These are phyloP conservation scores for Nyssa sinensis DNA, from an alignment of 148 eudicot species.

Conservation along the genomic window DNA sequence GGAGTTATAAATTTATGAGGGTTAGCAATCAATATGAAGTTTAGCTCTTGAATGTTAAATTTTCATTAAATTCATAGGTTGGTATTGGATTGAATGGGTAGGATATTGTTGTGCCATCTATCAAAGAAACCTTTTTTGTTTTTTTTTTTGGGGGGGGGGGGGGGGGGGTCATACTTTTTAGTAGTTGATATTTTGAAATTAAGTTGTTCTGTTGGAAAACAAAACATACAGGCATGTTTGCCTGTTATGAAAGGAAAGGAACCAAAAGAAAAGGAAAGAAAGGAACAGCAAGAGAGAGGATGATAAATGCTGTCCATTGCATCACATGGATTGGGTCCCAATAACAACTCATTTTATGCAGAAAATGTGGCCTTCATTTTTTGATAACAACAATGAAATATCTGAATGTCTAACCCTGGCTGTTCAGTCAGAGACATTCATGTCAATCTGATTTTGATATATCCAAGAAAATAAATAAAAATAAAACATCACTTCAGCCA, in stretches of 20 bases:
- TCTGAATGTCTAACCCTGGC: constrained; percentile 14
- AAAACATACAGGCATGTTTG: neutral
- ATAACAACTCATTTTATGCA: constrained; percentile 15
- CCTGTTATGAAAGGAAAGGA: neutral
- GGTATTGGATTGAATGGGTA: neutral
- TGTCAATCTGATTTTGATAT: neutral
- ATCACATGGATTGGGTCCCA: constrained; percentile 22
- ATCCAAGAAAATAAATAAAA: neutral
- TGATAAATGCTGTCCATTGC: neutral
- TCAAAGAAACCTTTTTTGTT: neutral
- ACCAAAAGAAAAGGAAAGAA: neutral
- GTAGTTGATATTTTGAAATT: no score
- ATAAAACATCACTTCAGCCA: neutral
- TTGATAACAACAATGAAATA: constrained; percentile 1
- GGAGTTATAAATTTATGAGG: neutral
- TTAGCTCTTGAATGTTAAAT: neutral
- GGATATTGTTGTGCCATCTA: neutral
- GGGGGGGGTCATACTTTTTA: no score
- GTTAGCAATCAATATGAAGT: neutral
- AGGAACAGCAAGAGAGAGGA: neutral
- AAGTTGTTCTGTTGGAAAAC: no score
- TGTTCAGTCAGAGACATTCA: constrained; percentile 1
- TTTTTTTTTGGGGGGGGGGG: neutral
- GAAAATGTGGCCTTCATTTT: neutral
- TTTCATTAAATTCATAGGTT: no score